Evolutionary conservation across 139 green algal genomes (phyloP), one percentile per base, ranked within the genome.

Genomic region (Medakamo hakoo): DNA sequence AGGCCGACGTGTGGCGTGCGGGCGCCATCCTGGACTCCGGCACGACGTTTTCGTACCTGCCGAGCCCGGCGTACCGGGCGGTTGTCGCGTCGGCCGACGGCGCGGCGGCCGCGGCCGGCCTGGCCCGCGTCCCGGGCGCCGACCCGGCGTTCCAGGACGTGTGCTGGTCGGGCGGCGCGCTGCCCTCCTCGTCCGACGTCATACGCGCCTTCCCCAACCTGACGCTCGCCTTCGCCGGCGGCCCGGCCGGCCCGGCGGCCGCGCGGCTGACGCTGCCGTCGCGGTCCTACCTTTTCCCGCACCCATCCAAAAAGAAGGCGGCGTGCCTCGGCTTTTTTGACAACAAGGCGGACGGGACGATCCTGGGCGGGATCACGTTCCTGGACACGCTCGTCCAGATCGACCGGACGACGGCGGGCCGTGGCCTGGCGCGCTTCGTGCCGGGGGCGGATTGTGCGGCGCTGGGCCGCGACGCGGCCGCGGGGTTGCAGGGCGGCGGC

Each of bases 11-110:
- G 40, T 75, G 70, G 48, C 30, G 77, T 22, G 95, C 96, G 63
- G 91, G 87, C 27, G 75, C 82, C 4, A 87, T 98, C 5, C 66
- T 98, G 28, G 91, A 98, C 82, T 92, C 78, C 68, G 91, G 91
- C 21, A 97, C 91, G 27, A 97, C 91, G 5, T 97, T 97, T 71
- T 87, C 84, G 4, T 98, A 96, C 78, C 57, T 98, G 22, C 90
- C 89, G 2, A 76, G 69, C 0, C 55, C 70, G 1, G 87, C 81
- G 0, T 95, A 88, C 68, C 56, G 69, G 1, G 62, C 61, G 0
- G 86, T 96, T 71, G 18, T 63, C 3, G 49, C 52, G 0, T 52
- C 65, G 20, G 59, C 88, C 18, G 56, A 58, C 3, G 48, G 63
- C 0, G 73, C 56, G 2, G 70, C 72, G 22, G n/a, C 66, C 27